Percentiles rank a stretch among this genome's conserved stretches.
phyloP scores from a whole-genome alignment of 1,284 basidiomycete species.

The Fomitopsis pinicola region DNA sequence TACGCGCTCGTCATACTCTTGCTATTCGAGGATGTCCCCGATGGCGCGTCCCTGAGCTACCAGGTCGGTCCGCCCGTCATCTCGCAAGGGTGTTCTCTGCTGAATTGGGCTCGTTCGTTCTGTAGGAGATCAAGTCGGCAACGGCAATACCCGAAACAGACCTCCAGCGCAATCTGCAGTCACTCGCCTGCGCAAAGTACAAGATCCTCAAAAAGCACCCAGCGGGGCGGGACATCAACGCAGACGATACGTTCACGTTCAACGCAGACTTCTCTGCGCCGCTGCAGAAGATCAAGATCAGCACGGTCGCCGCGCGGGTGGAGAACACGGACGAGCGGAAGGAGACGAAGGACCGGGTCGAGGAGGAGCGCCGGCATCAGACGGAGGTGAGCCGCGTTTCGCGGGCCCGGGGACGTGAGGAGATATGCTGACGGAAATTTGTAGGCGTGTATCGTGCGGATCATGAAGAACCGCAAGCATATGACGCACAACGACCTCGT shows the following conservation, averaged over 20 bases:
- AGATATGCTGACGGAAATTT: neutral
- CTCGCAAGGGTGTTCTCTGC: neutral
- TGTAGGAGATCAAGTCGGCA: slow-evolving; percentile 64
- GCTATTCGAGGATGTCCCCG: slow-evolving; percentile 75
- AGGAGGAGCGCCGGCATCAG: slow-evolving; percentile 89
- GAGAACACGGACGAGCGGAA: slow-evolving; percentile 86
- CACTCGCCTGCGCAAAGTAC: slow-evolving; percentile 95
- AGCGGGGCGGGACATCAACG: slow-evolving; percentile 76
- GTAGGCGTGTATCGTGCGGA: slow-evolving; percentile 93
- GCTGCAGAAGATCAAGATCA: slow-evolving; percentile 92
- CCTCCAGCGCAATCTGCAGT: slow-evolving; percentile 89
- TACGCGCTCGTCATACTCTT: slow-evolving; percentile 87
- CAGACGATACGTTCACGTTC: slow-evolving; percentile 85
- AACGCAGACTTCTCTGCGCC: slow-evolving; percentile 79
- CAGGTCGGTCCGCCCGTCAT: slow-evolving; percentile 38
- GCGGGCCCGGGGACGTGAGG: neutral
- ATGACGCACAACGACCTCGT: slow-evolving; percentile 89
- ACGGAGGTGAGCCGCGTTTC: slow-evolving; percentile 65
- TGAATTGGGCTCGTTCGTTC: neutral
- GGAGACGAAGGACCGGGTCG: slow-evolving; percentile 89
- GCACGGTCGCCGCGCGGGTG: slow-evolving; percentile 82
- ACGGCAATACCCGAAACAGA: slow-evolving; percentile 78
- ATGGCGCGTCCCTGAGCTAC: slow-evolving; percentile 72
- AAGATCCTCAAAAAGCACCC: slow-evolving; percentile 93
- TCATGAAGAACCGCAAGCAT: slow-evolving; percentile 96